Percentiles rank a stretch among this genome's conserved stretches.
Conservation (phyloP, 2,329 filamentous ascomycete genomes). For the Aspergillus carbonarius region DNA sequence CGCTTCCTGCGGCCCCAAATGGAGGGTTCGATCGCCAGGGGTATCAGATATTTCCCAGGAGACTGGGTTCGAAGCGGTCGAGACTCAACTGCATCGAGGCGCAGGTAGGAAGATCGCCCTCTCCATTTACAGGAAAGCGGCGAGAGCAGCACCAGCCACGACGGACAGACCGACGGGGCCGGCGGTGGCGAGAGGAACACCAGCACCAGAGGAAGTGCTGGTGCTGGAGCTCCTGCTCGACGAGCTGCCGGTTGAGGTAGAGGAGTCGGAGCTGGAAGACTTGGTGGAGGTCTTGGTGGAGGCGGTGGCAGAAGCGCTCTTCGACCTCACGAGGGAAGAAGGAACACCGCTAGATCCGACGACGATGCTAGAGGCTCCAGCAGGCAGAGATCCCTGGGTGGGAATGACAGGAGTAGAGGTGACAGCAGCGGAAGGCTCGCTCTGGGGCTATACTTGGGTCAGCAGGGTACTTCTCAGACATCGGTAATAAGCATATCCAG, state of each 20-base stretch:
- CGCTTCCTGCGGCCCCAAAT: neutral
- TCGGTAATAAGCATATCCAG: neutral
- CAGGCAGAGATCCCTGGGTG: conserved; percentile 19
- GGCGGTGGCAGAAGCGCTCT: conserved; percentile 16
- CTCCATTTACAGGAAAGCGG: conserved; percentile 42
- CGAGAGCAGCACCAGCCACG: conserved; percentile 44
- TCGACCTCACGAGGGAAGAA: conserved; percentile 25
- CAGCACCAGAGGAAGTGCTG: conserved; percentile 29
- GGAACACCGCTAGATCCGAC: conserved; percentile 26
- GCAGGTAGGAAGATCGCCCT: neutral
- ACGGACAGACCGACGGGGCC: conserved; percentile 38
- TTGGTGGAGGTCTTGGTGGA: conserved; percentile 25
- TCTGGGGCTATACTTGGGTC: conserved; percentile 8
- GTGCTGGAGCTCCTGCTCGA: conserved; percentile 10
- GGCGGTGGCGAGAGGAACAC: conserved; percentile 38
- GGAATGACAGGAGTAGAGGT: conserved; percentile 37
- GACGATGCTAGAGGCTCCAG: conserved; percentile 10
- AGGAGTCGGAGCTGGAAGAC: conserved; percentile 19
- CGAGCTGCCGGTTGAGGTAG: conserved; percentile 19
- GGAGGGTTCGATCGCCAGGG: neutral
- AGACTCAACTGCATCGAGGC: neutral
- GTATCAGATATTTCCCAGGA: neutral
- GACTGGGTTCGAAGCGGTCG: neutral
- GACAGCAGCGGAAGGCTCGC: conserved; percentile 24
- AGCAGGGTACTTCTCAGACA: neutral